A percentile compares a stretch with the other conserved stretches of the same genome.
Conservation (phyloP, 805 yeast species). For the Wickerhamomyces silvicola region DNA sequence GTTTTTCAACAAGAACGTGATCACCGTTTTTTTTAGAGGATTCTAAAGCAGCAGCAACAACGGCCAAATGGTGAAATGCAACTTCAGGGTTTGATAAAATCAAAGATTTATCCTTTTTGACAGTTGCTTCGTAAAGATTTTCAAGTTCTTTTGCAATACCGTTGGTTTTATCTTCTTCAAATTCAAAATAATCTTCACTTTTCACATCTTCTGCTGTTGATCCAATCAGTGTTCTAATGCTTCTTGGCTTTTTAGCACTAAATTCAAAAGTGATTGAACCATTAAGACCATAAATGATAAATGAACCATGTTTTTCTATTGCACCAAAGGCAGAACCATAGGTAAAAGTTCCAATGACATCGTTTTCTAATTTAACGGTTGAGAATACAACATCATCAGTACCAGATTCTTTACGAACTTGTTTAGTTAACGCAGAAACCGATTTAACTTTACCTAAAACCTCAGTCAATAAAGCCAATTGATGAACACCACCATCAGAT, state of each 20-base stretch:
- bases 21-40: conserved; percentile 53
- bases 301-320: conserved; percentile 56
- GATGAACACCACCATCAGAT: conserved; percentile 97
- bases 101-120: conserved; percentile 50
- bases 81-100: conserved; percentile 60
- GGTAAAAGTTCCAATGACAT: conserved; percentile 69
- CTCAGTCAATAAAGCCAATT: conserved; percentile 77
- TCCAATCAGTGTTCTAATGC: conserved; percentile 27
- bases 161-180: conserved; percentile 36
- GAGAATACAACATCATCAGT: conserved; percentile 76
- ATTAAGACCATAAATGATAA: conserved; percentile 70
- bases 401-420: conserved; percentile 72
- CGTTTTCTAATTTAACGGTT: conserved; percentile 51
- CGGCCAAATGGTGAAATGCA: conserved; percentile 90
- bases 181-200: conserved; percentile 19
- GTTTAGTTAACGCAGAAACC: conserved; percentile 72
- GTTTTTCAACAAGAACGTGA: conserved; percentile 38
- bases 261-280: conserved; percentile 72
- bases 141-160: conserved; percentile 53
- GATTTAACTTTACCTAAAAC: conserved; percentile 69
- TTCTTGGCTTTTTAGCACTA: conserved; percentile 35
- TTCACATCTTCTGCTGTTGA: conserved; percentile 18
- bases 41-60: conserved; percentile 78
- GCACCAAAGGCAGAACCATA: conserved; percentile 55
- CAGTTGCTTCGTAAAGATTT: conserved; percentile 56